A percentile compares a stretch with the other conserved stretches of the same genome.
Evolutionary conservation across 2,329 filamentous ascomycete species (phyloP).

Genomic region (Microsporum canis): DNA sequence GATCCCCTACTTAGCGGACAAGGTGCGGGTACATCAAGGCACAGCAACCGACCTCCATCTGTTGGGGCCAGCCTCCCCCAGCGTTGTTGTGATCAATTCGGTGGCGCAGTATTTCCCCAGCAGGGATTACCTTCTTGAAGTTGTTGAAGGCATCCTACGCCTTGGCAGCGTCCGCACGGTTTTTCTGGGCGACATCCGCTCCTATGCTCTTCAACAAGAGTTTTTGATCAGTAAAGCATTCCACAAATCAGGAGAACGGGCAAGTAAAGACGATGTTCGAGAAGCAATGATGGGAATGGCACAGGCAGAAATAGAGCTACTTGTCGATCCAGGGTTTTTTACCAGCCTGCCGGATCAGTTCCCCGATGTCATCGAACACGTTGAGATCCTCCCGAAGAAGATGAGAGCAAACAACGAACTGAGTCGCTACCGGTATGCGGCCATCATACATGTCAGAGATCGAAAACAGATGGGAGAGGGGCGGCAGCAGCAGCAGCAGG

Average conservation of each 20-base stretch:
- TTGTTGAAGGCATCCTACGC: background rate
- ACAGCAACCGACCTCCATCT: background rate
- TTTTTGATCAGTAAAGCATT: background rate
- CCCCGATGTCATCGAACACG: slow-evolving; percentile 1
- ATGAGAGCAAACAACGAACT: slow-evolving; percentile 9
- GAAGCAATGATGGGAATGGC: slow-evolving; percentile 1
- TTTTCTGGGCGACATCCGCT: slow-evolving; percentile 9
- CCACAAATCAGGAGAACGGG: background rate
- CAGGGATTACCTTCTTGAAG: background rate
- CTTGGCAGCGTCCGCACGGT: background rate
- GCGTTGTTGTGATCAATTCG: slow-evolving; percentile 6
- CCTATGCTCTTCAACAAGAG: slow-evolving; percentile 6
- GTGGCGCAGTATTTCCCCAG: slow-evolving; percentile 9
- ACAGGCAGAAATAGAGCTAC: slow-evolving; percentile 3
- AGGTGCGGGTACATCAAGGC: background rate
- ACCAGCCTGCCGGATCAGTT: background rate
- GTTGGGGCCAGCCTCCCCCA: background rate
- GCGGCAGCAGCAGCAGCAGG: too few relatives aligned
- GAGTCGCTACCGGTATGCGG: slow-evolving; percentile 9
- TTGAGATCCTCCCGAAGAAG: slow-evolving; percentile 6
- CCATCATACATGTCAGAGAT: background rate
- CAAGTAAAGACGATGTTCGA: background rate
- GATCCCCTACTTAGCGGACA: background rate
- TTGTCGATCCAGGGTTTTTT: slow-evolving; percentile 6
- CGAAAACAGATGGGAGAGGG: background rate